Percentiles rank a stretch among this genome's conserved stretches.
Conservation (phyloP, 176 grass and related monocot species). For the Raddia guianensis region DNA sequence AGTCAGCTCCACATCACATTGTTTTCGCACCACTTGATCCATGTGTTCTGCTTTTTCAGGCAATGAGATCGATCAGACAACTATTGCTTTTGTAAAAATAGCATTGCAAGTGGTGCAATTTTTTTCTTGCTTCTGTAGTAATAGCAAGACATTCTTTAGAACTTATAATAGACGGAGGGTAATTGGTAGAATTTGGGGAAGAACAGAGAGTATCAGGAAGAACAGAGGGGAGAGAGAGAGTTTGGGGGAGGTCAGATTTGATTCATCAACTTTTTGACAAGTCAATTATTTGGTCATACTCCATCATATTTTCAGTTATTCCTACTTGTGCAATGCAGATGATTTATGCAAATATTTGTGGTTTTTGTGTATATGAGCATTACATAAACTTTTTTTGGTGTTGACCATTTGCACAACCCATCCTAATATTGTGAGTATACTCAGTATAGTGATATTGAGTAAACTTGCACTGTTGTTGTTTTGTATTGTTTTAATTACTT, state of each 20-base stretch:
- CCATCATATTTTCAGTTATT: constrained; percentile 15
- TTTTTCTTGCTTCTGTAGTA: too few relatives aligned
- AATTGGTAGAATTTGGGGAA: too few relatives aligned
- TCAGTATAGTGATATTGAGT: background rate
- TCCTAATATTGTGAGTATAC: background rate
- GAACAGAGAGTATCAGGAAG: too few relatives aligned
- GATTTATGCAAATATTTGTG: background rate
- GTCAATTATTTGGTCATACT: constrained; percentile 17
- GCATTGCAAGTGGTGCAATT: too few relatives aligned
- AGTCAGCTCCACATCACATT: constrained; percentile 60
- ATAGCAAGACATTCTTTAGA: too few relatives aligned
- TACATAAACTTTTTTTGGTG: background rate
- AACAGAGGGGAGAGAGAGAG: too few relatives aligned
- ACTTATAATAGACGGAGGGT: too few relatives aligned
- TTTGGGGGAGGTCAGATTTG: too few relatives aligned
- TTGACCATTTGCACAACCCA: background rate
- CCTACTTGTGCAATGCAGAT: background rate
- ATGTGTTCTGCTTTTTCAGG: too few relatives aligned
- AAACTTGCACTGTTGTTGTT: constrained; percentile 20
- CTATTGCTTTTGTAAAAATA: too few relatives aligned
- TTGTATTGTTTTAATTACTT: constrained; percentile 9
- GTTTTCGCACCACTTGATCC: constrained; percentile 58
- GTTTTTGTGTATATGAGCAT: constrained; percentile 1
- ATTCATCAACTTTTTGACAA: too few relatives aligned
- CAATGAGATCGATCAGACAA: too few relatives aligned